These are phyloP conservation scores for Candida quercuum DNA, from an alignment of 805 yeast genomes.

Conservation along the genomic window DNA sequence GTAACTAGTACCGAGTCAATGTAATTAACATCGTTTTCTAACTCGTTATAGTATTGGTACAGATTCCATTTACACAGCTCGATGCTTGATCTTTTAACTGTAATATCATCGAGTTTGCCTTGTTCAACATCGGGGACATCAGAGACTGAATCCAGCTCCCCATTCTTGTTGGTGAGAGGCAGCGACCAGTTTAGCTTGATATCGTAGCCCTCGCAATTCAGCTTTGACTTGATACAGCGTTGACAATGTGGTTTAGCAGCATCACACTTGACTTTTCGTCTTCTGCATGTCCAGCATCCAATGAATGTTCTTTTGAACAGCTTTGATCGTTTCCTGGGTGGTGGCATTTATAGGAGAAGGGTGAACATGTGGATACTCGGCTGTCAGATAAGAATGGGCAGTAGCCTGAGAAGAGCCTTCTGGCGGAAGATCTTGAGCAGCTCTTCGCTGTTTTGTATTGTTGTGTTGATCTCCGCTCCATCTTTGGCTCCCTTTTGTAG, in stretches of 20 bases:
- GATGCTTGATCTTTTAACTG: too few relatives aligned
- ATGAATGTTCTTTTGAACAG: conserved; percentile 45
- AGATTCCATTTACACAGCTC: conserved; percentile 37
- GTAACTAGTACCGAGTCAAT: too few relatives aligned
- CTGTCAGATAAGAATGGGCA: too few relatives aligned
- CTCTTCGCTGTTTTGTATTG: too few relatives aligned
- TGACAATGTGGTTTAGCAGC: conserved; percentile 60
- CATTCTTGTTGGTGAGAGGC: conserved; percentile 40
- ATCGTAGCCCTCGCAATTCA: conserved; percentile 77
- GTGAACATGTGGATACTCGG: too few relatives aligned
- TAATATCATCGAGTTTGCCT: too few relatives aligned
- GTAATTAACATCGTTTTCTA: conserved; percentile 59
- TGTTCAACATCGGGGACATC: too few relatives aligned
- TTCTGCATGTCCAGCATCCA: conserved; percentile 87
- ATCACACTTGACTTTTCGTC: conserved; percentile 82
- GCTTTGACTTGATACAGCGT: conserved; percentile 59
- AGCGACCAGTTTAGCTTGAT: conserved; percentile 71
- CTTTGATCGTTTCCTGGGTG: conserved; percentile 10
- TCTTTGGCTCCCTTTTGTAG: too few relatives aligned
- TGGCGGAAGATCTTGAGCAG: too few relatives aligned
- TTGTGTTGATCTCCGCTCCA: too few relatives aligned
- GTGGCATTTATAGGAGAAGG: too few relatives aligned
- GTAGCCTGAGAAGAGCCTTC: too few relatives aligned
- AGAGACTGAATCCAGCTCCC: conserved; percentile 35
- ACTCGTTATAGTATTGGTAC: conserved; percentile 55